These are phyloP conservation scores for Boletellus ananiceps DNA, from an alignment of 768 basidiomycete genomes.

Conservation along the genomic window DNA sequence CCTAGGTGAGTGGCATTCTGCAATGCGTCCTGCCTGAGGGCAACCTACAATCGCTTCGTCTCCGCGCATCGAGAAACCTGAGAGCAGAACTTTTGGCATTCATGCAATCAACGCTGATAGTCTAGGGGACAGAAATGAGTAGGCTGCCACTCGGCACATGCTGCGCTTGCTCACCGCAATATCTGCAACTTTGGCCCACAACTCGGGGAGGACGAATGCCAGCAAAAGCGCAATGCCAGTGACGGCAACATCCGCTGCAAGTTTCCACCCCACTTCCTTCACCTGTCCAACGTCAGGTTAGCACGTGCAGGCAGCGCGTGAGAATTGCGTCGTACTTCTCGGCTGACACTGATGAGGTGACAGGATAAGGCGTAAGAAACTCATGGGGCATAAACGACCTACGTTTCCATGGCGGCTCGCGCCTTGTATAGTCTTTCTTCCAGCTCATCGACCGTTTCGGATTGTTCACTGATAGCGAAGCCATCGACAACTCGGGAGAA, in stretches of 20 bases:
- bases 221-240: slow-evolving; percentile 15
- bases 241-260: slow-evolving; percentile 11
- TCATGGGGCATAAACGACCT: not conserved
- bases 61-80: slow-evolving; percentile 5
- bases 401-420: slow-evolving; percentile 15
- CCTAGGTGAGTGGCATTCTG: not conserved
- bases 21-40: not conserved
- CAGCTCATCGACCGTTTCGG: slow-evolving; percentile 3
- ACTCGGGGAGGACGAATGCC: slow-evolving; percentile 7
- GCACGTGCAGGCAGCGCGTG: not conserved
- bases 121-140: slow-evolving; percentile 1
- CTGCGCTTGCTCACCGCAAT: not conserved
- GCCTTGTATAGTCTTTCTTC: not conserved
- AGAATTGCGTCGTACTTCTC: slow-evolving; percentile 8
- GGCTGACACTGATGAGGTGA: slow-evolving; percentile 9
- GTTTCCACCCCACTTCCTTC: slow-evolving; percentile 16
- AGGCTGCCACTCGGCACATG: not conserved
- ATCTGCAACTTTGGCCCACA: slow-evolving; percentile 8
- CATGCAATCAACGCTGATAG: slow-evolving; percentile 2
- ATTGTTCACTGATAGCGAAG: slow-evolving; percentile 3
- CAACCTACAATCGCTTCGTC: slow-evolving; percentile 8
- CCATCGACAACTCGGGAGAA: slow-evolving; percentile 13
- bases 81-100: slow-evolving; percentile 3
- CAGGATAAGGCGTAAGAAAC: not conserved
- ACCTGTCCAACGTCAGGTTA: slow-evolving; percentile 10